Evolutionary conservation across 495 filamentous ascomycete genomes (phyloP).

Genomic region (Xanthoparmelia taractica): DNA sequence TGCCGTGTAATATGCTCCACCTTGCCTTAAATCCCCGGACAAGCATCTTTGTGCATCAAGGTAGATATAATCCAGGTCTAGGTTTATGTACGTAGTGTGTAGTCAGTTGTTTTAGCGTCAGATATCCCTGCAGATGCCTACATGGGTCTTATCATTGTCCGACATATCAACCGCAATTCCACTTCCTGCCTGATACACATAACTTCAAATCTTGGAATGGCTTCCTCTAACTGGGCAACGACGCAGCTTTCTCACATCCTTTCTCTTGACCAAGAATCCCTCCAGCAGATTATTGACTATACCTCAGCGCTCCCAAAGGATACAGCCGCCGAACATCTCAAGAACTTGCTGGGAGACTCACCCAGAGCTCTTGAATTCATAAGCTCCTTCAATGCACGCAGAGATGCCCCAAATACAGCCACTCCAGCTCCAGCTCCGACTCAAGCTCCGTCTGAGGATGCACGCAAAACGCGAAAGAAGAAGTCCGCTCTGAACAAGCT

Average conservation of each 20-base stretch:
- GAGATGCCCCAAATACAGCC: slow-evolving; percentile 35
- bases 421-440: neutral
- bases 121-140: too few species aligned
- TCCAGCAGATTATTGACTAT: slow-evolving; percentile 76
- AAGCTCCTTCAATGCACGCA: slow-evolving; percentile 73
- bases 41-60: too few species aligned
- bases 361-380: slow-evolving; percentile 85
- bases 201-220: slow-evolving; percentile 2
- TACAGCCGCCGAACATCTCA: slow-evolving; percentile 74
- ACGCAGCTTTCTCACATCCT: slow-evolving; percentile 69
- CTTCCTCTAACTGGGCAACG: slow-evolving; percentile 44
- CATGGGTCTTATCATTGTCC: too few species aligned
- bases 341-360: slow-evolving; percentile 80
- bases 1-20: too few species aligned
- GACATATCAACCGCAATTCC: too few species aligned
- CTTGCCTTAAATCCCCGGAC: too few species aligned
- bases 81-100: too few species aligned
- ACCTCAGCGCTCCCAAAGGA: slow-evolving; percentile 61
- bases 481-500: slow-evolving; percentile 53
- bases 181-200: too few species aligned
- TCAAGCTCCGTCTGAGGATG: slow-evolving; percentile 21
- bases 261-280: slow-evolving; percentile 72
- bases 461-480: slow-evolving; percentile 48
- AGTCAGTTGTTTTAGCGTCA: too few species aligned
- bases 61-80: too few species aligned